Evolutionary conservation across 306 rosid genomes (phyloP), one percentile per base, ranked within the genome.

Genomic region (Prunus mume): DNA sequence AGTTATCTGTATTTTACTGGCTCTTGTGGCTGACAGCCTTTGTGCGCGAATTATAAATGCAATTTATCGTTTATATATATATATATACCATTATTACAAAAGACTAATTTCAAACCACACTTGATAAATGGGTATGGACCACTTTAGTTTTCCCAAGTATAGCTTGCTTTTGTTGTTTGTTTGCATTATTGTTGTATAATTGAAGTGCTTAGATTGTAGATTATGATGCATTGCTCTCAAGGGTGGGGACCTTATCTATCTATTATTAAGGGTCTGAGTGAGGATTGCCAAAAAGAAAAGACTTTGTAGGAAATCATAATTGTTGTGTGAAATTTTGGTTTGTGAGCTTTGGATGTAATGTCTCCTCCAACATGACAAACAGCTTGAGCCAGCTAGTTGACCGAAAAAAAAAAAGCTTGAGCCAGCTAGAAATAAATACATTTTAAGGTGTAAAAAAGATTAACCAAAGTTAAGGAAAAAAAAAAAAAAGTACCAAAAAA

Each of bases 1-100:
- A 7, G 43, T 38, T 38, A 38, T 38, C 0, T 7, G 43, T 38
- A 38, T 7, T 38, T 38, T 38, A 38, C 2, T 7, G 10, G 2
- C 0, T 38, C 0, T 38, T 7, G 9, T 38, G 9, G 0, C 0
- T 0, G 2, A 38, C 9, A 0, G 0, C 0, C 2, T 38, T 38
- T 38, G 43, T 38, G 43, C 43, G 9, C 7, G 43, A 7, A 38
- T 38, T 38, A 38, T 38, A 38, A 38, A 38, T 38, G 10, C 43
- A 38, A 38, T 38, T 1, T 38, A 38, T 6, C 9, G 2, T 38
- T 1, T 38, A 6, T 38, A 38, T 38, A 0, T 7, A 7, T 1
- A 49, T 13, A 13, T 2, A 11, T 1, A 12, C 65, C 18, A 61
- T 61, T 61, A 61, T 61, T 61, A 5, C 6, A 61, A 38, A 61